Evolutionary conservation across 495 filamentous ascomycete genomes (phyloP).

Genomic region (Podospora appendiculata): DNA sequence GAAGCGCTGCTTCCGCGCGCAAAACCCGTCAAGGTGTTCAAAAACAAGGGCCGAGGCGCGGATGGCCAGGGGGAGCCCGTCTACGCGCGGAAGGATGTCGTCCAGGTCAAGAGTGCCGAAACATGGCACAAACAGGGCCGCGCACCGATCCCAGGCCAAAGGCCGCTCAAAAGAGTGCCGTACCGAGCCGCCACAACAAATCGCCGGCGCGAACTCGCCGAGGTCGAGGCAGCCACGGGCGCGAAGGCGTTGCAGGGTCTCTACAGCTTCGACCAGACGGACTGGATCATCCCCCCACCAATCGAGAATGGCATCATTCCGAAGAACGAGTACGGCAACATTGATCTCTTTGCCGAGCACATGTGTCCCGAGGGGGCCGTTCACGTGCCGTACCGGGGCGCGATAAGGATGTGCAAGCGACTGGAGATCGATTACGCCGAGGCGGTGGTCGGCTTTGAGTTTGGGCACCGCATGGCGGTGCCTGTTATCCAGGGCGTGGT

Average conservation of each 20-base stretch:
- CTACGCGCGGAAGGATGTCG: constrained; percentile 70
- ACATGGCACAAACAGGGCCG: constrained; percentile 98
- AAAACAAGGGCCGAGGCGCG: constrained; percentile 54
- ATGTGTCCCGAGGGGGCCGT: constrained; percentile 87
- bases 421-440: constrained; percentile 87
- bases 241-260: constrained; percentile 80
- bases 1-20: constrained; percentile 73
- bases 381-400: constrained; percentile 73
- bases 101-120: constrained; percentile 81
- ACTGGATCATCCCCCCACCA: constrained; percentile 86
- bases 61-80: constrained; percentile 69
- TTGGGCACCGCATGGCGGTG: constrained; percentile 85
- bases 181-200: constrained; percentile 85
- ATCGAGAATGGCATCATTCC: constrained; percentile 79
- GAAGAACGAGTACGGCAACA: constrained; percentile 93
- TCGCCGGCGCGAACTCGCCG: constrained; percentile 83
- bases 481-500: constrained; percentile 89
- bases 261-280: constrained; percentile 79
- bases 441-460: constrained; percentile 94
- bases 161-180: constrained; percentile 78
- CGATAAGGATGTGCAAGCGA: constrained; percentile 70
- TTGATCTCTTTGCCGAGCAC: constrained; percentile 86
- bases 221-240: constrained; percentile 66
- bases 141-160: constrained; percentile 56
- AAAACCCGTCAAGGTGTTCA: constrained; percentile 66